phyloP scores from a whole-genome alignment of 2,329 filamentous ascomycete genomes.

The Didymella glomerata region DNA sequence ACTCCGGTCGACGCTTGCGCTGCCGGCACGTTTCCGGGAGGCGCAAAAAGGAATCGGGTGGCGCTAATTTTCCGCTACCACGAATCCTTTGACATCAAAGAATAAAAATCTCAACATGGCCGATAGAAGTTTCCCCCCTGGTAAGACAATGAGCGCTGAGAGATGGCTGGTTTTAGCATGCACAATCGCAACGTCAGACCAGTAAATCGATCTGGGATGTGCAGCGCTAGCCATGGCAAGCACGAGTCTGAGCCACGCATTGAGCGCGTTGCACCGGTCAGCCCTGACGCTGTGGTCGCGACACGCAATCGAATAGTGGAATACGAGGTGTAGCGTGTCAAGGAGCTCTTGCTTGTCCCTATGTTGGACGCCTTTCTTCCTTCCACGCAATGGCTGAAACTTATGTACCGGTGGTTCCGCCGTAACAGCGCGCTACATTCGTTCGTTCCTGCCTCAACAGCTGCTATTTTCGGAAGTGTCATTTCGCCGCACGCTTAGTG shows the following conservation, averaged over 20 bases:
- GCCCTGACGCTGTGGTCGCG: not conserved
- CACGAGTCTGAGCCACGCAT: not conserved
- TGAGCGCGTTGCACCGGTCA: not conserved
- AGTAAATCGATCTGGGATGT: not conserved
- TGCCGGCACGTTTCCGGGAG: not conserved
- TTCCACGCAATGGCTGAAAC: not conserved
- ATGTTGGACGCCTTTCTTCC: not conserved
- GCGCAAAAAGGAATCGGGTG: not conserved
- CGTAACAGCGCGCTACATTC: not conserved
- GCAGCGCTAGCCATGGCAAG: not conserved
- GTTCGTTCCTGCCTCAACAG: slow-evolving; percentile 2
- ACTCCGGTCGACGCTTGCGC: not conserved
- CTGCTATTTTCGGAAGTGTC: not conserved
- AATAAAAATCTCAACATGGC: slow-evolving; percentile 2
- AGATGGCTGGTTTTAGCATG: not conserved
- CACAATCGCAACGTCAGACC: not conserved
- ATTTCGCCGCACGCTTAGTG: slow-evolving; percentile 1
- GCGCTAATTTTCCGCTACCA: not conserved
- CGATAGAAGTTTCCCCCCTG: not conserved
- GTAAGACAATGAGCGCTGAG: not conserved
- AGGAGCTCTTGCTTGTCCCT: not conserved
- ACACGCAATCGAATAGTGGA: not conserved
- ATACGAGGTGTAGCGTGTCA: not conserved
- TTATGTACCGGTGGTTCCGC: not conserved
- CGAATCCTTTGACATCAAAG: not conserved